Conservation (phyloP, 2,329 filamentous ascomycete genomes). For the Dothideomycetidae sp. region DNA sequence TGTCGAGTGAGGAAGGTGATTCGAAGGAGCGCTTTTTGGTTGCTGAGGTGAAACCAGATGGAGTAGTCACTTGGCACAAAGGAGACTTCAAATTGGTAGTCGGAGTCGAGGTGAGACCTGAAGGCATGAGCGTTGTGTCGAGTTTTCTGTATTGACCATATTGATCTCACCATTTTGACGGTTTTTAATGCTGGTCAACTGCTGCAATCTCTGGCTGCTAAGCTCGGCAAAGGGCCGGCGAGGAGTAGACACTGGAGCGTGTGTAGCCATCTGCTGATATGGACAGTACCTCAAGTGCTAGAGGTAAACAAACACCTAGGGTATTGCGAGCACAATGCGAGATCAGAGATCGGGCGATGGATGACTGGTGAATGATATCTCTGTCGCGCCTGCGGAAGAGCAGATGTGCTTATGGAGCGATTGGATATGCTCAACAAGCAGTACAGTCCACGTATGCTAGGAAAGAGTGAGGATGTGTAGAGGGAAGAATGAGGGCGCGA, state of each 20-base stretch:
- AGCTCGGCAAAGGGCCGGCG: conserved; percentile 66
- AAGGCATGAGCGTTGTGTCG: conserved; percentile 7
- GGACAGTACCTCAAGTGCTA: conserved; percentile 1
- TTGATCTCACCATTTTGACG: conserved; percentile 45
- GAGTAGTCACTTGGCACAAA: conserved; percentile 15
- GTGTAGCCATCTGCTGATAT: conserved; percentile 17
- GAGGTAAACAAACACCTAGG: conserved; percentile 2
- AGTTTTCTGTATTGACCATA: neutral
- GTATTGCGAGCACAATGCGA: neutral
- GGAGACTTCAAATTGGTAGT: conserved; percentile 18
- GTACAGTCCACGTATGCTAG: too few relatives aligned
- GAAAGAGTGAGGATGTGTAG: conserved; percentile 3
- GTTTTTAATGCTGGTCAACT: conserved; percentile 62
- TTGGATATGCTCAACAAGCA: too few relatives aligned
- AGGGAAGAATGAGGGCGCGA: too few relatives aligned
- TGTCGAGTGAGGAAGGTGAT: conserved; percentile 30
- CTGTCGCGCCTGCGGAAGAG: too few relatives aligned
- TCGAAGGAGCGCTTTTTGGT: conserved; percentile 34
- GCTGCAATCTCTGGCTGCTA: conserved; percentile 54
- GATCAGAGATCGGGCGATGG: conserved; percentile 1
- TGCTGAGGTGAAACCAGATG: conserved; percentile 21
- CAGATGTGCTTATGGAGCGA: too few relatives aligned
- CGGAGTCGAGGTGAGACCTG: conserved; percentile 12
- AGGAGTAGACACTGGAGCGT: conserved; percentile 18
- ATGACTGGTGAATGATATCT: neutral